Base-by-base conservation (phyloP, 2,329 filamentous ascomycete genomes). In the Sarocladium oryzae region DNA sequence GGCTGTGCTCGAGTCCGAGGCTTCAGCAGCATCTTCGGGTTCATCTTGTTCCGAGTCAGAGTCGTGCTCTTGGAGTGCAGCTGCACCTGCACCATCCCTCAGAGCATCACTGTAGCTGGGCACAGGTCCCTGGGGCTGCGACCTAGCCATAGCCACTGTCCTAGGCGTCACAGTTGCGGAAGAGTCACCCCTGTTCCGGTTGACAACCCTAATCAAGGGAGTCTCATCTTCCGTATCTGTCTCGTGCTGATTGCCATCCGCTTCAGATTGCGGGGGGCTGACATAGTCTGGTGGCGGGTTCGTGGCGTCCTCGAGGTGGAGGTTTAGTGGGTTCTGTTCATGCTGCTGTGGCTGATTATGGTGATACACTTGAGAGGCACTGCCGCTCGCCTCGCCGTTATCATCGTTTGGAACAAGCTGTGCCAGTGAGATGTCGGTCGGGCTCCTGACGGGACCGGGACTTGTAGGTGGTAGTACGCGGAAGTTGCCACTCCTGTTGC, bases 351-450 rank as follows among this genome's bases (percentile, higher is more conserved):
- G 54, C 11, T 28, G 40, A 8, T 45, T n/a, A 3, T 45, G 40
- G n/a, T 40, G 36, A 7, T 61, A 57, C 51, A 52, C 54, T 48
- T 56, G 53, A 5, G 28, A 20, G 51, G 55, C 37, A 53, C 59
- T 58, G 59, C 52, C 54, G 63, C 70, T 56, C 58, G 62, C 68
- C 52, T 90, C 88, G 61, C 89, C 88, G n/a, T 76, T 80, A 52
- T 83, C 79, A 58, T 91, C 85, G 55, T 71, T 75, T 2, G 78
- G 86, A 40, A 88, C 84, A 50, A 96, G 78, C 61, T 92, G 89
- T 24, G 91, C 88, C 45, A 99, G 79, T 8, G 91, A 96, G 57
- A 99, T 99, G 66, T 97, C 93, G 10, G 93, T 97, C 8, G 93
- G 91, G 62, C 89, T 95, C 59, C 92, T 81, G 55, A 90, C 79